Base-by-base conservation (phyloP, 164 flowering plant genomes). In the Tetrastigma voinierianum region DNA sequence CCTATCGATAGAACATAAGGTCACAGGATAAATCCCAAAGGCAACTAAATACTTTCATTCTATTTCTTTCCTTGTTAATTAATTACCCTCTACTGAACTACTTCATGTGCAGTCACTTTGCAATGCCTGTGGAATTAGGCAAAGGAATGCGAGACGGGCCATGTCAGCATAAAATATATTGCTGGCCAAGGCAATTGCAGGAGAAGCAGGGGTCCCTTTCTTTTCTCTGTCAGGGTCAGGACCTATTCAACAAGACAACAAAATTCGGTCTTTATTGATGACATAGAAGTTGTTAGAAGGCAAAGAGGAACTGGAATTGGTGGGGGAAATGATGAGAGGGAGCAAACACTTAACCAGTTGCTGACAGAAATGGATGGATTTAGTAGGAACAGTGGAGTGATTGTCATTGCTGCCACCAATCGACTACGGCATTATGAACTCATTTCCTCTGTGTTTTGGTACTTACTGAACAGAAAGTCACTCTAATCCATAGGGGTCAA, bases 291-390 rank as follows among this genome's bases (percentile, higher is more conserved):
- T 45, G 85, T 87, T 0, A 91, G 90, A 54, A 81, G 88, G 74
- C 81, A 78, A 71, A 81, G 90, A 74, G 90, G 94, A 18, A 81
- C 89, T 1, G 87, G 87, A 14, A 87, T 87, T 61, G 90, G 90
- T 20, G 91, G 95, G 66, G 90, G 94, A 45, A 86, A 86, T 65
- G 88, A 86, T 72, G 90, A 85, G 57, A 77, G 88, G 68, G 91
- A 85, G 66, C 91, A 85, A 56, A 87, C 91, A 0, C 74, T 87
- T 59, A 89, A 89, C 49, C 91, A 87, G 57, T 67, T 89, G 74
- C 78, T 87, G 4, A 86, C 90, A 2, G 92, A 89, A 69, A 84
- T 89, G 89, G 96, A 89, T 81, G 92, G 96, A 0, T 87, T 89
- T 49, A 72, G 60, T 54, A 88, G 84, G 2, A 83, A 90, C 48